These are phyloP conservation scores for Plenodomus tracheiphilus DNA, from an alignment of 2,329 filamentous ascomycete species.

Conservation along the genomic window DNA sequence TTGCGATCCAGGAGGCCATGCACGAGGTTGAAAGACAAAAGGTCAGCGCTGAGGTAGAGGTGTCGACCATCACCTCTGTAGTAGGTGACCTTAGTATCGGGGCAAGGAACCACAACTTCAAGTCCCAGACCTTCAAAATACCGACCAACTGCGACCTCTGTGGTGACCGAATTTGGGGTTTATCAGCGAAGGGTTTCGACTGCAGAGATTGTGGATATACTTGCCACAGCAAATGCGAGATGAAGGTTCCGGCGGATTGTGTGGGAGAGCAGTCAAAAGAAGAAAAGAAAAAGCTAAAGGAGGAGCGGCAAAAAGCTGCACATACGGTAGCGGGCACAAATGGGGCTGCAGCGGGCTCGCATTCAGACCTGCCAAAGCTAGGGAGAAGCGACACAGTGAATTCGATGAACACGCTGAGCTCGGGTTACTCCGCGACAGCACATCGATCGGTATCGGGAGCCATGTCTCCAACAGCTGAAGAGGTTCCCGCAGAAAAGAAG, in stretches of 20 bases:
- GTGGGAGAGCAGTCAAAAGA: conserved; percentile 93
- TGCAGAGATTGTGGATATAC: conserved; percentile 97
- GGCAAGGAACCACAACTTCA: conserved; percentile 95
- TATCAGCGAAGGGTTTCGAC: conserved; percentile 95
- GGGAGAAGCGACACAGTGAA: conserved; percentile 86
- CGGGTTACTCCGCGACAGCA: conserved; percentile 80
- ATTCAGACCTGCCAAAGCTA: conserved; percentile 68
- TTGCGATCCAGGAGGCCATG: conserved; percentile 79
- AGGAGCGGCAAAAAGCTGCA: conserved; percentile 78
- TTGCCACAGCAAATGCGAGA: conserved; percentile 97
- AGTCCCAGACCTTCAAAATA: conserved; percentile 98
- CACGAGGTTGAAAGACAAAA: conserved; percentile 83
- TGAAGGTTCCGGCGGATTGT: conserved; percentile 96
- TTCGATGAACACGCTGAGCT: conserved; percentile 73
- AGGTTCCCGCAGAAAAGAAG: conserved; percentile 45
- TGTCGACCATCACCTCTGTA: conserved; percentile 84
- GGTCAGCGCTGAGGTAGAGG: conserved; percentile 88
- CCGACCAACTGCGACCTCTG: conserved; percentile 98
- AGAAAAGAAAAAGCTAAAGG: conserved; percentile 91
- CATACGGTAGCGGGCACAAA: conserved; percentile 57
- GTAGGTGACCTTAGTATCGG: conserved; percentile 93
- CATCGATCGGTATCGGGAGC: conserved; percentile 72
- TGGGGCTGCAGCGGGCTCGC: conserved; percentile 52
- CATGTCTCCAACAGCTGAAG: conserved; percentile 56
- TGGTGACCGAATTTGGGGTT: conserved; percentile 93